Evolutionary conservation across 352 stramenopile species (phyloP).

Genomic region (Halophytophthora polymorphica): DNA sequence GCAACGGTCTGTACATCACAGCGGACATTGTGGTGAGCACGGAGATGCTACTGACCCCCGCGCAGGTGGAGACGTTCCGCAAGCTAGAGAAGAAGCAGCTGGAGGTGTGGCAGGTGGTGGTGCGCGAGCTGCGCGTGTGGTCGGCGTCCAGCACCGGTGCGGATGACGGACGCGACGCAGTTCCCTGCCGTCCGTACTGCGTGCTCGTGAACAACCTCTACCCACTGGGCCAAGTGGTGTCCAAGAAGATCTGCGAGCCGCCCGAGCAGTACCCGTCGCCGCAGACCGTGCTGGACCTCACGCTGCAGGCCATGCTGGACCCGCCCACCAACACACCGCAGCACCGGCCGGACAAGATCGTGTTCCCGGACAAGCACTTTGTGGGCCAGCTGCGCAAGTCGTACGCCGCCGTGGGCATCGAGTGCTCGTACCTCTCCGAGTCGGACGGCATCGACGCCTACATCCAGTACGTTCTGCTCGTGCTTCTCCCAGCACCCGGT

Average conservation of each 20-base stretch:
- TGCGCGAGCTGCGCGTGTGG: conserved; percentile 85
- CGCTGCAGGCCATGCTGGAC: conserved; percentile 73
- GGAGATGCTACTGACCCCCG: conserved; percentile 54
- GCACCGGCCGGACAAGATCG: conserved; percentile 83
- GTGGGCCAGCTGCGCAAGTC: conserved; percentile 77
- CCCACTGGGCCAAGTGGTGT: conserved; percentile 78
- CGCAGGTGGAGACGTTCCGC: conserved; percentile 65
- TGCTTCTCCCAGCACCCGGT: neutral
- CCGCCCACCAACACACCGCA: conserved; percentile 67
- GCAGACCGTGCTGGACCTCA: conserved; percentile 65
- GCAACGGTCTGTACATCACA: conserved; percentile 15
- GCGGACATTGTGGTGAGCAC: conserved; percentile 79
- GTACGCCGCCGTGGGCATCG: conserved; percentile 69
- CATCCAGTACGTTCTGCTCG: conserved; percentile 63
- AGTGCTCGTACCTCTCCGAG: conserved; percentile 84
- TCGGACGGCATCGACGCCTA: conserved; percentile 84
- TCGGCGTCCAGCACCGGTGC: conserved; percentile 68
- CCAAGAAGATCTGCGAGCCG: conserved; percentile 83
- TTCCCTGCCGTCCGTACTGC: conserved; percentile 80
- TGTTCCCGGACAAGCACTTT: conserved; percentile 76
- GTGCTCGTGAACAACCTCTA: conserved; percentile 88
- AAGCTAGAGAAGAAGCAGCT: conserved; percentile 75
- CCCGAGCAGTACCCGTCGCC: conserved; percentile 75
- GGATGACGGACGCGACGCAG: conserved; percentile 49
- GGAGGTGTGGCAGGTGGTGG: conserved; percentile 87